Evolutionary conservation across 257 asterid species (phyloP), one percentile per base, ranked within the genome.

Genomic region (Nyctanthes arbortristis): DNA sequence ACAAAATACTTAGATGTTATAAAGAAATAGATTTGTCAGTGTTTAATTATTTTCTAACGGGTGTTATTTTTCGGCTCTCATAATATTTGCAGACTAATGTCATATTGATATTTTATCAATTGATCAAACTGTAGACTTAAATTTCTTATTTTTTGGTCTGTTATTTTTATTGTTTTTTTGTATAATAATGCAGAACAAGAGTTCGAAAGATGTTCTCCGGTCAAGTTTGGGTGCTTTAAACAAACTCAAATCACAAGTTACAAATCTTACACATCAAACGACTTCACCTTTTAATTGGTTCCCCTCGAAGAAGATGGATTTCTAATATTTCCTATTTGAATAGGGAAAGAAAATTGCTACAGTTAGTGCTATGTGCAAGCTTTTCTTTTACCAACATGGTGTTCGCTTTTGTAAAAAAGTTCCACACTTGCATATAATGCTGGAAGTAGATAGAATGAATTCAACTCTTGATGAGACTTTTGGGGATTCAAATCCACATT

Each of bases 391-490:
- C 36, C 45, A 28, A 10, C 3, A 36, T 20, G 12, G 27, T 29
- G 66, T 40, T 29, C 52, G 10, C 18, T 10, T 24, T 43, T 30
- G 54, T 24, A 14, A 22, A 12, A 62, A 37, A 52, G 57, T 58
- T 60, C 61, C 39, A 63, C 69, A 65, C 32, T 9, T 18, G 27
- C n/a, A 10, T 28, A 29, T 70, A 20, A 74, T 13, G 7, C 83
- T 91, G 97, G 90, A 91, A 84, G 95, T 85, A 60, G 96, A 85
- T 68, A 97, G 99, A 20, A 89, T 91, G 96, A 87, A 79, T 69
- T 84, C 78, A 59, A 94, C 97, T 60, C 99, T 94, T n/a, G 97
- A 88, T 70, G 99, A 94, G 78, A 91, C 97, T 43, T 85, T 94
- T 4, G 96, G 93, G 27, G 95, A 89, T 73, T 84, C 99, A 49